Evolutionary conservation across 2,329 filamentous ascomycete species (phyloP), one percentile per base, ranked within the genome.

Genomic region (Botrytis paeoniae): DNA sequence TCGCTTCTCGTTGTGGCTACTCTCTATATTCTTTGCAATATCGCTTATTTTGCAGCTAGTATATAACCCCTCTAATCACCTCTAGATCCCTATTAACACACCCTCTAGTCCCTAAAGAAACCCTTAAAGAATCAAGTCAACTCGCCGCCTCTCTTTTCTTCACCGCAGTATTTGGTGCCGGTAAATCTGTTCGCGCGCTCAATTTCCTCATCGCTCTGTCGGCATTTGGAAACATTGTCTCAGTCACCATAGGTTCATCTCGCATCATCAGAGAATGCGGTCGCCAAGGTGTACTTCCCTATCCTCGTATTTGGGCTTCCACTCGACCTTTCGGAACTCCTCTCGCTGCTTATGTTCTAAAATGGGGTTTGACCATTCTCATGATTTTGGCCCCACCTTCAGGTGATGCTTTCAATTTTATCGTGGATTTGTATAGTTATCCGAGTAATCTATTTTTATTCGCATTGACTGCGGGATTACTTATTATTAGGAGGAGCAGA

Each of bases 271-370:
- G 89, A 20, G 89, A 91, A 78, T 89, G 87, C 74, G 89, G 79
- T 4, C 71, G 76, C n/a, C 73, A 74, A 73, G 77, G 74, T 22
- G 68, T 73, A 25, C 69, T 70, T 25, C 73, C 69, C 25, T 70
- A 60, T 37, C 69, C 72, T 9, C 39, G 57, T 37, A 68, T 73
- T 32, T 92, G 89, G 89, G 88, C 87, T 0, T 89, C 87, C 0
- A 91, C 89, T 0, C 85, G 84, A 72, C 89, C 89, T 0, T 91
- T 91, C 73, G 89, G 89, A 2, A 92, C 89, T 0, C 89, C 89
- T 0, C 77, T 90, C 0, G 89, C 88, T 0, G 88, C 89, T 0
- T 90, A 90, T 74, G 70, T 85, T 3, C 75, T 91, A 5, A 88
- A 89, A 78, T 91, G 87, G 86, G 77, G 76, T 0, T 79, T 89